Base-by-base conservation (phyloP, 2,329 filamentous ascomycete genomes). In the Neonectria sp. region DNA sequence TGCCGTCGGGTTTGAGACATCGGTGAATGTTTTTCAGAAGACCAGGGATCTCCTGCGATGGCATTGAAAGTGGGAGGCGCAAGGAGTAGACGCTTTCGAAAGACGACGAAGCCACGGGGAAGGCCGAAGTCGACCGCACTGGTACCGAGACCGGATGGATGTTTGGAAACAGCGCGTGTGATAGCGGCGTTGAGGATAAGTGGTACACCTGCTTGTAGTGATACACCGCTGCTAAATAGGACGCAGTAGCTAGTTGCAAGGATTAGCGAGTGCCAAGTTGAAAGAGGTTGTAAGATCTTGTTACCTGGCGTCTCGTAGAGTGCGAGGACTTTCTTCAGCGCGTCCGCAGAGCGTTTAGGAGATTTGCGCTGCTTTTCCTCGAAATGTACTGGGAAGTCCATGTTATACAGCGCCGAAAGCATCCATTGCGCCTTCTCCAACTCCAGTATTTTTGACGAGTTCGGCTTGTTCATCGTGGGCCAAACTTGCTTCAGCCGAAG, bases 351-450 rank as follows among this genome's bases (percentile, higher is more conserved):
- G 11, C 73, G 55, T 8, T 76, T 65, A 9, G 65, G 62, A n/a
- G 37, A 17, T n/a, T 40, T 40, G 0, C 37, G 37, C 37, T n/a
- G 37, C 2, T 15, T 7, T 17, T 40, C 37, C 15, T 40, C 37
- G 6, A n/a, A 17, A 6, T 40, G 37, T 7, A 40, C 37, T 0
- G 76, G 71, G 35, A 83, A 82, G 37, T 82, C 84, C 73, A 84
- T 81, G 69, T 81, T 82, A 67, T 85, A 83, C 60, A 92, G 79
- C 1, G 85, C 85, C 31, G 86, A 89, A 35, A 91, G 81, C 81
- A 94, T 86, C 89, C 89, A 91, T 27, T 68, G 68, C 72, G 89
- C 87, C 74, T 88, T 88, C 68, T 88, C 86, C 55, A 88, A 80
- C 64, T 87, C 86, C 3, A 87, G 73, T 2, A n/a, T 57, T 68